These are phyloP conservation scores for Desmodesmus armatus DNA, from an alignment of 139 green algal species.

Conservation along the genomic window DNA sequence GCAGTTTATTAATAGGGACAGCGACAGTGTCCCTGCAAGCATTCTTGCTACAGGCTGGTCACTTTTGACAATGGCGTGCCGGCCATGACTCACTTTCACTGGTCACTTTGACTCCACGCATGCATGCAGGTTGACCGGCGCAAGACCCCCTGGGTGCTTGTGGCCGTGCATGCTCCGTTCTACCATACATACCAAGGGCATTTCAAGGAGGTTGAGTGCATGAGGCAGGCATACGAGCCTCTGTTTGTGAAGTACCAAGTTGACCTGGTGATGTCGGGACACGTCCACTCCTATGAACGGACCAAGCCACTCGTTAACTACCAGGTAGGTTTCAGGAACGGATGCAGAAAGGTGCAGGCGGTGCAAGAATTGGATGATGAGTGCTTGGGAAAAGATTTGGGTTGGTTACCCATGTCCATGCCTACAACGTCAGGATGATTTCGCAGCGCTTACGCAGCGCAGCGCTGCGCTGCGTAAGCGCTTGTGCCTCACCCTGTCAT, in stretches of 20 bases:
- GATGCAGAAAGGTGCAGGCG: neutral
- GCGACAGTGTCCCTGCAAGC: too few species aligned
- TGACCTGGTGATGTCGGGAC: conserved; percentile 34
- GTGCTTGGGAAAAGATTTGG: too few species aligned
- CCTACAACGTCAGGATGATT: too few species aligned
- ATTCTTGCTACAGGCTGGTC: too few species aligned
- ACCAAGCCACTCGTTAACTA: conserved; percentile 38
- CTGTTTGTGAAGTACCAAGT: conserved; percentile 26
- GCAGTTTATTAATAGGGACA: too few species aligned
- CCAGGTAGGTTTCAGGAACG: neutral
- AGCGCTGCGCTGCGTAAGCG: too few species aligned
- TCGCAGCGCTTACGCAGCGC: too few species aligned
- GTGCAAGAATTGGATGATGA: neutral
- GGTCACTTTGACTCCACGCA: neutral
- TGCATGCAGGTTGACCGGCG: conserved; percentile 11
- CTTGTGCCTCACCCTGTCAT: too few species aligned
- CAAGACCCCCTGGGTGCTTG: conserved; percentile 4
- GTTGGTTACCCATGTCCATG: too few species aligned
- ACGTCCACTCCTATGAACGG: conserved; percentile 44
- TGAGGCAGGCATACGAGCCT: conserved; percentile 35
- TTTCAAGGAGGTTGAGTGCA: conserved; percentile 46
- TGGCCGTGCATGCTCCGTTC: conserved; percentile 80
- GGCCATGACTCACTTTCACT: conserved; percentile 14
- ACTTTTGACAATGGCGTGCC: too few species aligned
- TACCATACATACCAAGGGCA: conserved; percentile 47